These are phyloP conservation scores for Austropuccinia psidii DNA, from an alignment of 1,284 basidiomycete species.

Conservation along the genomic window DNA sequence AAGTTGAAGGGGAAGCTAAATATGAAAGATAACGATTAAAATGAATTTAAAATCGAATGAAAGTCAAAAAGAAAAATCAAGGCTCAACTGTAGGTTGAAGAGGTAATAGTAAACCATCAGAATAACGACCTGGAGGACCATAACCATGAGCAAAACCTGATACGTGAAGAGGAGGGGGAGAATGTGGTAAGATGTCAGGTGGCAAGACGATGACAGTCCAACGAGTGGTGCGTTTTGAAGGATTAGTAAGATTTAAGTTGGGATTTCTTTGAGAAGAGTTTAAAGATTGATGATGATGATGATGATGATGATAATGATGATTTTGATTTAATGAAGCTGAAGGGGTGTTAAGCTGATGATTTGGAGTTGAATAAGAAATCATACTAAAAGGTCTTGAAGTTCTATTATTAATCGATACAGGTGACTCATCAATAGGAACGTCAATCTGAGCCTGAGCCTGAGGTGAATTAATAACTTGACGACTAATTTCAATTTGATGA, in stretches of 20 bases:
- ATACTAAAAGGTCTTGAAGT: slow-evolving; percentile 12
- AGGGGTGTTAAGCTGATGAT: neutral
- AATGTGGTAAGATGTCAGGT: slow-evolving; percentile 56
- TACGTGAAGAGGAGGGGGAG: slow-evolving; percentile 59
- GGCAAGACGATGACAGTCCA: slow-evolving; percentile 63
- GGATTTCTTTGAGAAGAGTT: neutral
- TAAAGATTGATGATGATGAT: slow-evolving; percentile 2
- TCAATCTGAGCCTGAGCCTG: too few relatives aligned
- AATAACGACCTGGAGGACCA: slow-evolving; percentile 57
- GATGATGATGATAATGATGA: too few relatives aligned
- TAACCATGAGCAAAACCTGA: slow-evolving; percentile 50
- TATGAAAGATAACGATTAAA: neutral
- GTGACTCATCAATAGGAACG: slow-evolving; percentile 19
- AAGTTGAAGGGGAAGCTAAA: slow-evolving; percentile 63
- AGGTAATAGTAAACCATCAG: slow-evolving; percentile 64
- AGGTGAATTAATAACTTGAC: too few relatives aligned
- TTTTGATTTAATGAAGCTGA: neutral
- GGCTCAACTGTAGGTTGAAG: slow-evolving; percentile 61
- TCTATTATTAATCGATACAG: neutral
- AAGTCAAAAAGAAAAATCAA: neutral
- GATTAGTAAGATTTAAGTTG: neutral
- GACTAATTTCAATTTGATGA: too few relatives aligned
- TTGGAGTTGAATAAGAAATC: slow-evolving; percentile 5
- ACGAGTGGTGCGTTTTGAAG: slow-evolving; percentile 3
- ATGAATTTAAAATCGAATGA: too few relatives aligned